Evolutionary conservation across 2,329 filamentous ascomycete genomes (phyloP), one percentile per base, ranked within the genome.

Genomic region (Trichoderma lentiforme): DNA sequence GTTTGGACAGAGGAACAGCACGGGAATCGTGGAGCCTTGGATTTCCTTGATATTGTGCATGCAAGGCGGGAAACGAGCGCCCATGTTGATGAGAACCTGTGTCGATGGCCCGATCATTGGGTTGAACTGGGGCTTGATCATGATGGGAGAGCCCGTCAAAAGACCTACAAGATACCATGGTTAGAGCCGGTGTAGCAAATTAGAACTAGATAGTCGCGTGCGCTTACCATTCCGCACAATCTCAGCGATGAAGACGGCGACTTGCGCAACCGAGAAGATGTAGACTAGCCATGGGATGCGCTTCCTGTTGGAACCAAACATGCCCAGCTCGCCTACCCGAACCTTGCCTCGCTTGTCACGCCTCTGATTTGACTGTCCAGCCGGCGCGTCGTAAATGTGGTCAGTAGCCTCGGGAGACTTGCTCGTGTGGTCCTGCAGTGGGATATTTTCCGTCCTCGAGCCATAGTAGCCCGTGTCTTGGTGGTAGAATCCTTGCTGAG

Each of bases 81-180:
- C 96, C 93, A 99, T 97, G 81, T 97, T 97, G 84, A 98, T 97
- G 77, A 97, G 89, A 28, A 98, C 90, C 76, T 94, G 93, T 1
- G 91, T 89, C 6, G 95, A 97, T 1, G 96, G 96, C 0, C 96
- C 96, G 78, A 99, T 97, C 94, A 99, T 97, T 72, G 93, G 92
- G 83, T 98, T 99, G 84, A 99, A 97, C 18, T 87, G 87, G 1
- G 96, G 96, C 71, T 95, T 89, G 67, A 90, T 95, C 83, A 90
- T 88, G 78, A 94, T 93, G 24, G 92, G 88, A 28, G 92, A 91
- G 69, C 92, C 92, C 1, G 95, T 98, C 34, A 95, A 83, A 76
- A 92, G 86, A 67, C 87, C 92, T 94, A 74, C 14, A 57, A n/a
- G 21, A 3, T 71, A 18, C 18, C 24, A 53, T 6, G 74, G 75